Conservation (phyloP, 345 rosid genomes). For the Gossypium anomalum region DNA sequence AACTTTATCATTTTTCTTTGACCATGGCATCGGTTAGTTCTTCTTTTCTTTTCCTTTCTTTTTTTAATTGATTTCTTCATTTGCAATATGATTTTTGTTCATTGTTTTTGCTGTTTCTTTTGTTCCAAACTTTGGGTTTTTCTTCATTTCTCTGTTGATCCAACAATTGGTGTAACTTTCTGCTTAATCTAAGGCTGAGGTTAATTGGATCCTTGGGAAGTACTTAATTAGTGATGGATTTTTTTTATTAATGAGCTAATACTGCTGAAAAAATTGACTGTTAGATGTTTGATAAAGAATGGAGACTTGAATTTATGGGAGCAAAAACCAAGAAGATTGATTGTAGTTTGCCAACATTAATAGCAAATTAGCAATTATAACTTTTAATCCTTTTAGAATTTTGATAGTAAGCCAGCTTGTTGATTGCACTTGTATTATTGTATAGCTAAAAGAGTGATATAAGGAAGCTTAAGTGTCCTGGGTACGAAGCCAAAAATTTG, state of each 20-base stretch:
- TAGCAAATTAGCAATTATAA: background rate
- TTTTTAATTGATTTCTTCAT: background rate
- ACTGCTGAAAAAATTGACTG: background rate
- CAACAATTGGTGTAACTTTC: background rate
- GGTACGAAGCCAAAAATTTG: background rate
- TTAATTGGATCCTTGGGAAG: background rate
- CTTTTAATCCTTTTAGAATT: background rate
- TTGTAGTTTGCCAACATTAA: background rate
- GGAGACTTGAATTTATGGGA: background rate
- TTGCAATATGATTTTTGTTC: background rate
- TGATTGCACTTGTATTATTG: background rate
- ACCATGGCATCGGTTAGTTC: constrained; percentile 32
- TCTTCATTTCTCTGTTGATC: background rate
- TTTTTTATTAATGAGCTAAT: background rate
- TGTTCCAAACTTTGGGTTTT: background rate
- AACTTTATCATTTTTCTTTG: background rate
- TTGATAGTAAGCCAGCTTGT: background rate
- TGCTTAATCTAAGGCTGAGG: background rate
- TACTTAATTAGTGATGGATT: background rate
- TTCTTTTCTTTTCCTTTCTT: background rate
- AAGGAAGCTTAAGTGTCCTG: background rate
- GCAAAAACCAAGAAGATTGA: background rate
- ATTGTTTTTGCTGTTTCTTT: background rate
- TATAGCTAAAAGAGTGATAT: too few relatives aligned
- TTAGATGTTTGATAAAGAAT: background rate